Evolutionary conservation across 257 asterid genomes (phyloP), one percentile per base, ranked within the genome.

Genomic region (Capsicum baccatum): DNA sequence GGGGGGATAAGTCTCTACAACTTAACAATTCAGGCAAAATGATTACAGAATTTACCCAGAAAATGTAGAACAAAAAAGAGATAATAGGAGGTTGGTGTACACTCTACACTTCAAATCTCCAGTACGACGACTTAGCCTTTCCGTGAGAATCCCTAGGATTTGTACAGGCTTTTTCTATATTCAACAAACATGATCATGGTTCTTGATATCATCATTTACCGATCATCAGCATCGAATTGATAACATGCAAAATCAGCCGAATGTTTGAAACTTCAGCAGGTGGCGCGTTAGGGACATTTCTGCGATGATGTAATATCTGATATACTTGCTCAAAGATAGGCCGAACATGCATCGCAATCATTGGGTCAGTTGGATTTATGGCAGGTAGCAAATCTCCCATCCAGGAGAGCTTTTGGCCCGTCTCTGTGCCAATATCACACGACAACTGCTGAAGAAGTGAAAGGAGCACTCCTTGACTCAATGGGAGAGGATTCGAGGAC

Each of bases 271-370:
- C 89, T 39, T 94, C 98, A 0, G 89, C 44, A 14, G 89, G 87
- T 1, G 88, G 79, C 0, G 89, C 85, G 16, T 92, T 91, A 2
- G 97, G 96, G 85, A 91, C 87, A 86, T 80, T 91, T 83, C 94
- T 95, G 54, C 92, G 98, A 85, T 93, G 98, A 83, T 89, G 89
- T 85, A 97, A 60, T 83, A 91, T 94, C 84, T 94, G 97, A 89
- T 93, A 97, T 6, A 97, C 99, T 89, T 97, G 99, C 89, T 97
- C 98, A 55, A 97, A 94, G 90, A 97, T 95, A 4, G 98, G 98
- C 2, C 95, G 98, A 11, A 94, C 94, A 10, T 95, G 97, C 83
- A 93, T 87, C 47, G 87, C 90, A 39, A 97, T 97, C 96, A 92
- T 84, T 15, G 94, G 91, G 79, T 97, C 98, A 0, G 91, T 82